Evolutionary conservation across 164 flowering plant species (phyloP).

Genomic region (Cinnamomum chago): DNA sequence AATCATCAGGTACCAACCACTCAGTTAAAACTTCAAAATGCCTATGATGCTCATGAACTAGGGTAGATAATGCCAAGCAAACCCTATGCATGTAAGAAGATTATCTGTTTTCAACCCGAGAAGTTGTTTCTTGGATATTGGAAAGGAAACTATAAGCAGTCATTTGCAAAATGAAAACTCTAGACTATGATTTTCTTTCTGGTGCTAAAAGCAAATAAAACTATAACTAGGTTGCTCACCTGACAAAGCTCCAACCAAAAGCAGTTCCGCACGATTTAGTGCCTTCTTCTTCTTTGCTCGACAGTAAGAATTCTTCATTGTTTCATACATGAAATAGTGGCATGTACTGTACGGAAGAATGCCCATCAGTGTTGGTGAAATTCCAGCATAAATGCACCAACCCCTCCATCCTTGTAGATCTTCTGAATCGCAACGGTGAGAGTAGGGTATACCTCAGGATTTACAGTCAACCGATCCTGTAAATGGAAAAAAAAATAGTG

Average conservation of each 20-base stretch:
- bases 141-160: not conserved
- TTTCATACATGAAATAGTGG: constrained; percentile 91
- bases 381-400: constrained; percentile 79
- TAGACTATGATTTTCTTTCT: no score
- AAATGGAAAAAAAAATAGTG: not conserved
- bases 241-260: constrained; percentile 78
- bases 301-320: constrained; percentile 71
- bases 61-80: not conserved
- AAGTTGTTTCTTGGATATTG: not conserved
- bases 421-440: constrained; percentile 55
- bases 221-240: constrained; percentile 39
- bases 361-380: constrained; percentile 80
- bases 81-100: not conserved
- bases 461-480: constrained; percentile 90
- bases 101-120: not conserved
- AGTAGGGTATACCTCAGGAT: constrained; percentile 69
- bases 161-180: not conserved
- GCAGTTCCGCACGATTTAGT: constrained; percentile 77
- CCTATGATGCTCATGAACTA: no score
- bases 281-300: constrained; percentile 53
- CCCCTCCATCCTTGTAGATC: constrained; percentile 72
- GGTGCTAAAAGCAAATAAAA: not conserved
- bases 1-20: not conserved
- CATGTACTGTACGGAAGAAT: constrained; percentile 98
- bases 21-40: not conserved